Evolutionary conservation across 306 rosid genomes (phyloP).

Genomic region (Mimosa pudica): DNA sequence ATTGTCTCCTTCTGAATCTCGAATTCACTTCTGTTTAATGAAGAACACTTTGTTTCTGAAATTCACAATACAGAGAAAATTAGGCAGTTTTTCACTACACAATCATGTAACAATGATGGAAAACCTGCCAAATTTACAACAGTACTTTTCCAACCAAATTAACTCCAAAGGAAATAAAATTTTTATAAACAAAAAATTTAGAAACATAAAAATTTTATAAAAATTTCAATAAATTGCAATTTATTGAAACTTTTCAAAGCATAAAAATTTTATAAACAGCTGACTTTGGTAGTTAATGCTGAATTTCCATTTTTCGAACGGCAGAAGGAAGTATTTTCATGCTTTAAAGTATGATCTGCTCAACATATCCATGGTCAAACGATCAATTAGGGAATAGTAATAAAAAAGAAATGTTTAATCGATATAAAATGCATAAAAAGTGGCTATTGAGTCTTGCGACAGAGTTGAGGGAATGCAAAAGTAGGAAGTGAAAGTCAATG

Average conservation of each 20-base stretch:
- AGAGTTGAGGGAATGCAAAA: constrained; percentile 4
- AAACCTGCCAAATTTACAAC: background rate
- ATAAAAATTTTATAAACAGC: constrained; percentile 19
- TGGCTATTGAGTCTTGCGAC: constrained; percentile 3
- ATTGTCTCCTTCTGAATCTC: constrained; percentile 55
- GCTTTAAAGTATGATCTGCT: background rate
- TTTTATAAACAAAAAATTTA: constrained; percentile 3
- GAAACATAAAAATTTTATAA: background rate
- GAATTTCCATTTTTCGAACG: background rate
- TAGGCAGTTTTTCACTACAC: constrained; percentile 28
- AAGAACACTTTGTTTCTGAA: constrained; percentile 85
- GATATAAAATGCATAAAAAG: constrained; percentile 25
- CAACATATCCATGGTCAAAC: constrained; percentile 2
- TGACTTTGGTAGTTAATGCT: background rate
- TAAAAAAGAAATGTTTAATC: background rate
- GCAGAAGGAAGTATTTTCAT: background rate
- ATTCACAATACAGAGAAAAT: constrained; percentile 32
- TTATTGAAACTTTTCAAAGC: background rate
- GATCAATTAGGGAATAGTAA: background rate
- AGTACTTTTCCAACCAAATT: background rate
- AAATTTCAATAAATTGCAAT: background rate
- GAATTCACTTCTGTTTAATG: constrained; percentile 69
- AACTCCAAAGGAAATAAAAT: constrained; percentile 9
- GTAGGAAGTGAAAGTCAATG: constrained; percentile 5
- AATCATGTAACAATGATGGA: constrained; percentile 14